A percentile compares a stretch with the other conserved stretches of the same genome.
Conservation (phyloP, 2,329 filamentous ascomycete species). For the Salinomyces thailandicus region DNA sequence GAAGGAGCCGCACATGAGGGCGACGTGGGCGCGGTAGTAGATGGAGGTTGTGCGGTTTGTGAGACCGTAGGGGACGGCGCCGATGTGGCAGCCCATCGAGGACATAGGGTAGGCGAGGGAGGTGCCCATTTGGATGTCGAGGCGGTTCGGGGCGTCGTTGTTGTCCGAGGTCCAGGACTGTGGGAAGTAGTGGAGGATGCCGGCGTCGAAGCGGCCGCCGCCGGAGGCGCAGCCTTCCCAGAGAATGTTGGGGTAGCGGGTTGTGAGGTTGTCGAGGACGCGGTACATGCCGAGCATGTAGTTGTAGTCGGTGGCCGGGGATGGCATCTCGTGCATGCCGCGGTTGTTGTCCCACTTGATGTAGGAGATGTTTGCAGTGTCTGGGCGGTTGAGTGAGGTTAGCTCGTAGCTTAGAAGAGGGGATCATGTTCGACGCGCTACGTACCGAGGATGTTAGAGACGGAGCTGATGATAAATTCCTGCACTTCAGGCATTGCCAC, state of each 20-base stretch:
- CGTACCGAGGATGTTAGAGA: slow-evolving; percentile 46
- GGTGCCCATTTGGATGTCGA: slow-evolving; percentile 54
- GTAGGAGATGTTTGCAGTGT: slow-evolving; percentile 45
- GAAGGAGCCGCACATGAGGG: slow-evolving; percentile 59
- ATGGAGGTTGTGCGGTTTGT: slow-evolving; percentile 47
- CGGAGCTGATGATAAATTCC: slow-evolving; percentile 48
- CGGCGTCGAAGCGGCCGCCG: slow-evolving; percentile 54
- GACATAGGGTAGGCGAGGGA: slow-evolving; percentile 53
- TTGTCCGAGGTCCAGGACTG: slow-evolving; percentile 58
- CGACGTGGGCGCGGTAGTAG: slow-evolving; percentile 53
- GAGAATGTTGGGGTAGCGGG: slow-evolving; percentile 49
- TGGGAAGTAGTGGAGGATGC: slow-evolving; percentile 53
- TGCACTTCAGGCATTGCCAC: slow-evolving; percentile 52
- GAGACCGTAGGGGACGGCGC: slow-evolving; percentile 48
- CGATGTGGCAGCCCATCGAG: slow-evolving; percentile 56
- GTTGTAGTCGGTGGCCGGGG: slow-evolving; percentile 43
- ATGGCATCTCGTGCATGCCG: slow-evolving; percentile 50
- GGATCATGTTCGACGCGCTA: too few species aligned
- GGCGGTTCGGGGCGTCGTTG: slow-evolving; percentile 51
- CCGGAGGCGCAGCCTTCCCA: slow-evolving; percentile 59
- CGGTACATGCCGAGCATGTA: slow-evolving; percentile 56
- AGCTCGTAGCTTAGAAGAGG: too few species aligned
- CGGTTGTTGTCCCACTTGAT: slow-evolving; percentile 60
- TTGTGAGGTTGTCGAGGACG: slow-evolving; percentile 51
- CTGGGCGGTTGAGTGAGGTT: too few species aligned